Percentiles rank a stretch among this genome's conserved stretches.
Evolutionary conservation across 176 grass and related monocot genomes (phyloP).

Genomic region (Phragmites australis): DNA sequence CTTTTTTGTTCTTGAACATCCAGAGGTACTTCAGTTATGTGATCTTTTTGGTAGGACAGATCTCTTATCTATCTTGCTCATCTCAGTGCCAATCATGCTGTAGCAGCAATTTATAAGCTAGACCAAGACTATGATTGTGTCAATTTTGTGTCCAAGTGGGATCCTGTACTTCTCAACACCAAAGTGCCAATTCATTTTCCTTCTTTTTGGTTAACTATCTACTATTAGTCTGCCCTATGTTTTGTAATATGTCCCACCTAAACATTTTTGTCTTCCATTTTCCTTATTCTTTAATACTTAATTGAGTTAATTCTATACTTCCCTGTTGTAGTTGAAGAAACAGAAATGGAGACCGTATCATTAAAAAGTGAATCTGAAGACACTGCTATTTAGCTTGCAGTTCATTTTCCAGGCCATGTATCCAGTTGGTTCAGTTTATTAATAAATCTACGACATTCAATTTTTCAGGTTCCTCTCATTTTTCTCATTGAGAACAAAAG

Average conservation of each 20-base stretch:
- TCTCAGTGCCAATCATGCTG: slow-evolving; percentile 12
- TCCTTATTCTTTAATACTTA: slow-evolving; percentile 3
- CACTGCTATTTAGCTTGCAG: slow-evolving; percentile 13
- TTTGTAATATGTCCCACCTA: background rate
- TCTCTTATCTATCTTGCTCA: slow-evolving; percentile 18
- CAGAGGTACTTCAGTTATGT: slow-evolving; percentile 66
- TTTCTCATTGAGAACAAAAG: slow-evolving; percentile 72
- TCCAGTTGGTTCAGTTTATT: slow-evolving; percentile 32
- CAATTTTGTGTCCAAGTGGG: slow-evolving; percentile 17
- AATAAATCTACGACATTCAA: slow-evolving; percentile 18
- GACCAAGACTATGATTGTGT: background rate
- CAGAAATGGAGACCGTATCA: background rate
- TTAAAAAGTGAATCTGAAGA: background rate
- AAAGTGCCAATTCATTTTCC: slow-evolving; percentile 2
- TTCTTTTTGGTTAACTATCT: slow-evolving; percentile 14
- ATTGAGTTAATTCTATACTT: background rate
- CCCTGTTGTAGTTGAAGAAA: slow-evolving; percentile 25
- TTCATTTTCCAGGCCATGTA: slow-evolving; percentile 19
- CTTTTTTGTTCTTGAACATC: no score
- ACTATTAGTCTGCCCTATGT: background rate
- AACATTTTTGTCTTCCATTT: background rate
- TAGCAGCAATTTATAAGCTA: slow-evolving; percentile 21
- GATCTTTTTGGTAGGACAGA: slow-evolving; percentile 19
- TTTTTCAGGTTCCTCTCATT: slow-evolving; percentile 81
- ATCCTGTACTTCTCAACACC: slow-evolving; percentile 1